Evolutionary conservation across 805 yeast genomes (phyloP), one percentile per base, ranked within the genome.

Genomic region (Cyberlindnera saturnus): DNA sequence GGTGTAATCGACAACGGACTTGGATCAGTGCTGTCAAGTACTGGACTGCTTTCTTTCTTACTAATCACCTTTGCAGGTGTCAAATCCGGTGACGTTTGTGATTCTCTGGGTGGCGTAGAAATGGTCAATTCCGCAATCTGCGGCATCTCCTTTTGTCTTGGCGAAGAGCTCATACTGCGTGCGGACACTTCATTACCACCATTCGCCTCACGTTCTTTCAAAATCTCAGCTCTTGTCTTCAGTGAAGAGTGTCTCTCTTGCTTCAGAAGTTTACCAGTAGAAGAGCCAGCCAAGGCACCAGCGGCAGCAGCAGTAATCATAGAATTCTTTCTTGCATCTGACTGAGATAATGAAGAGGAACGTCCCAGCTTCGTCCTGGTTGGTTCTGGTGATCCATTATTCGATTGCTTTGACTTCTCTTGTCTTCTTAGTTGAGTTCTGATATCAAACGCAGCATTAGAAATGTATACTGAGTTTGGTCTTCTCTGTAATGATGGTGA

Each of bases 381-480:
- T 13, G 16, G 3, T 15, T 36, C 31, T 17, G 43, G 36, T 6
- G 45, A 29, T 3, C 35, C 28, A 10, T 47, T 39, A 11, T 45
- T 45, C 3, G 50, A 49, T 8, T 41, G 32, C 23, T 47, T 49
- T 0, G 50, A 45, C 35, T 36, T 43, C 34, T 51, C 57, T 36
- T 56, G 60, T 43, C 60, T 47, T 40, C 54, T 47, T 41, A 56
- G 8, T 26, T 57, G 53, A 5, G 58, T 44, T 47, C 61, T 46
- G 31, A 57, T 56, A 41, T 57, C 61, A 46, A 57, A 57, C 1
- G 61, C 60, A 2, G 58, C 53, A 34, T 48, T 51, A 5, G 59
- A 53, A 40, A 50, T 46, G 32, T 51, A 46, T 2, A 51, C 38
- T 2, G 57, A 52, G 4, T 47, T 44, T n/a, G 60, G 57, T 37